Conservation (phyloP, 305 asterid species). For the Plantago coronopus region DNA sequence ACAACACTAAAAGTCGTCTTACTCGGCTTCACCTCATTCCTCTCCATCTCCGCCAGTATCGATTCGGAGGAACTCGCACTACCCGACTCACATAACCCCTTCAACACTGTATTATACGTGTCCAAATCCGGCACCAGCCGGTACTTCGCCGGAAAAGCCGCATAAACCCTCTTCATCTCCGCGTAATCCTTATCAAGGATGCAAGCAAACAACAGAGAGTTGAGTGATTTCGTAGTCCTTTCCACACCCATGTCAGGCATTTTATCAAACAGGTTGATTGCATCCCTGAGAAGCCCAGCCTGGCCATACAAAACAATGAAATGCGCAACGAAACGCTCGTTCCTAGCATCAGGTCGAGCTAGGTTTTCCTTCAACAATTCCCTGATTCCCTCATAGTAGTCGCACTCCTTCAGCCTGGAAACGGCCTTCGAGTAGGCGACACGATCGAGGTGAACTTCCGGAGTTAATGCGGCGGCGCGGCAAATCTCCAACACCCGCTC, state of each 20-base stretch:
- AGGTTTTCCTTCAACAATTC: constrained; percentile 46
- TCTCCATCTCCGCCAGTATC: constrained; percentile 64
- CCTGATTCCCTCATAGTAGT: constrained; percentile 47
- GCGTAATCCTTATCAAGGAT: constrained; percentile 48
- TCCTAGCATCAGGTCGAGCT: constrained; percentile 33
- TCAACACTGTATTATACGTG: constrained; percentile 60
- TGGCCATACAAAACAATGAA: constrained; percentile 70
- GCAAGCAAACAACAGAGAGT: constrained; percentile 63
- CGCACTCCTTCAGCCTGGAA: constrained; percentile 40
- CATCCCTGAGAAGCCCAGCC: constrained; percentile 54
- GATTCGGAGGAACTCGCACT: constrained; percentile 49
- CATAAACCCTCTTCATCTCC: constrained; percentile 52
- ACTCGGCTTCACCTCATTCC: constrained; percentile 50
- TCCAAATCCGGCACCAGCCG: constrained; percentile 54
- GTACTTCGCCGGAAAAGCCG: constrained; percentile 54
- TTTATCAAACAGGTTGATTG: constrained; percentile 57
- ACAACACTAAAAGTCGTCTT: constrained; percentile 45
- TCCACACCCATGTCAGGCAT: constrained; percentile 48
- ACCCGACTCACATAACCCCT: constrained; percentile 69
- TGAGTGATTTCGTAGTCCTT: constrained; percentile 49
- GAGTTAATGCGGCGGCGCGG: constrained; percentile 68
- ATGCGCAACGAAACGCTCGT: constrained; percentile 49
- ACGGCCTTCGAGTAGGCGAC: constrained; percentile 55
- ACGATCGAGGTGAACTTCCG: constrained; percentile 69
- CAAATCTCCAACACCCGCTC: constrained; percentile 70